phyloP scores from a whole-genome alignment of 225 moss, liverwort and hornwort genomes.

The Asterella californica region DNA sequence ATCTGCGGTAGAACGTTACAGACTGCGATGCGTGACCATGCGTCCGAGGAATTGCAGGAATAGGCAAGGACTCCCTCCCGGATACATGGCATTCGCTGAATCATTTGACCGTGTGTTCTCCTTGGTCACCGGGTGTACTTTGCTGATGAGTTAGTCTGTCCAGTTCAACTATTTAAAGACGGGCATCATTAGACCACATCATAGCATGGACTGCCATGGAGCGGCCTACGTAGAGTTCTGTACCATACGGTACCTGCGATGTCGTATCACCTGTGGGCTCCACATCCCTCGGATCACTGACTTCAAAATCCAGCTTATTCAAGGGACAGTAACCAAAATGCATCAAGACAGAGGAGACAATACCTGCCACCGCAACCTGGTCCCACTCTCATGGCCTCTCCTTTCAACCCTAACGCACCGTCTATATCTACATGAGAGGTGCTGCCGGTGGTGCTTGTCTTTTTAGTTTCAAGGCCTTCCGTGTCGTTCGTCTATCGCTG shows the following conservation, averaged over 20 bases:
- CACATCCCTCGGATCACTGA: not conserved
- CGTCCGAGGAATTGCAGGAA: not conserved
- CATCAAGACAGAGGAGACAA: not conserved
- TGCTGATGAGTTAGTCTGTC: not conserved
- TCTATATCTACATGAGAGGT: no score
- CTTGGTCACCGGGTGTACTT: not conserved
- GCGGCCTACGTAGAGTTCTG: not conserved
- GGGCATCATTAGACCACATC: not conserved
- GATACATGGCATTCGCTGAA: not conserved
- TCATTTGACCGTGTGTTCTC: not conserved
- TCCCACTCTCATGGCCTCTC: not conserved
- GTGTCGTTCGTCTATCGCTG: not conserved
- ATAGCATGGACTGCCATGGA: not conserved
- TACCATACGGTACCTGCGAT: slow-evolving; percentile 4
- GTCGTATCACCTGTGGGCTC: not conserved
- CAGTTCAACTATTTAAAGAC: not conserved
- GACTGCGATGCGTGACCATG: not conserved
- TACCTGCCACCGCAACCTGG: not conserved
- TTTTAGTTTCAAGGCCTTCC: not conserved
- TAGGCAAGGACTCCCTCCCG: not conserved
- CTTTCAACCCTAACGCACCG: no score
- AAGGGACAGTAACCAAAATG: not conserved
- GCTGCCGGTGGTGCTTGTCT: not conserved
- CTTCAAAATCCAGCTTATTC: not conserved
- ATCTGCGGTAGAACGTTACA: not conserved